Evolutionary conservation across 768 basidiomycete species (phyloP).

Genomic region (Atractiella rhizophila): DNA sequence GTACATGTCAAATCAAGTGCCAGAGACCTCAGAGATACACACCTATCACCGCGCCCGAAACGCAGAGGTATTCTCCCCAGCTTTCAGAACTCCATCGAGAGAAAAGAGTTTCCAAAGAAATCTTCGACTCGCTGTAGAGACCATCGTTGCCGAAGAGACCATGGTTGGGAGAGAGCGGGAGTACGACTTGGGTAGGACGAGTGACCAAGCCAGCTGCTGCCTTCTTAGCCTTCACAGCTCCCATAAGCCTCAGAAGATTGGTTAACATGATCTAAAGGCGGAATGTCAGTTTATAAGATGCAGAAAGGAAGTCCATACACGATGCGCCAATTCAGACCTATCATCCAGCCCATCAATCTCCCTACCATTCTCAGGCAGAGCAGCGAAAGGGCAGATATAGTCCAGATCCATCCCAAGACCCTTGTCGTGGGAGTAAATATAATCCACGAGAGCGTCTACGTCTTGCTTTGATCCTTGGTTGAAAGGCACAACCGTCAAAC

Average conservation of each 20-base stretch:
- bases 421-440: constrained; percentile 57
- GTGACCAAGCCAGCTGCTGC: constrained; percentile 89
- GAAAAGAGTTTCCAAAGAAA: constrained; percentile 91
- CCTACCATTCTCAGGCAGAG: constrained; percentile 92
- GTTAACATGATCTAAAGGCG: constrained; percentile 99
- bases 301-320: no score
- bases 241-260: constrained; percentile 81
- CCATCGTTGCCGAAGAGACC: constrained; percentile 95
- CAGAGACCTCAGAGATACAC: constrained; percentile 18
- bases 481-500: constrained; percentile 92
- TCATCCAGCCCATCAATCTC: constrained; percentile 95
- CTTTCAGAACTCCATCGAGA: constrained; percentile 93
- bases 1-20: neutral
- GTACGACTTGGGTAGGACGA: constrained; percentile 90
- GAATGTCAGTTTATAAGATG: no score
- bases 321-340: constrained; percentile 87
- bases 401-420: constrained; percentile 79
- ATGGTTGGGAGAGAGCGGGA: constrained; percentile 92
- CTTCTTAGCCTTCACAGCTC: constrained; percentile 95
- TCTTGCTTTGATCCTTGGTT: constrained; percentile 98
- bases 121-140: constrained; percentile 93
- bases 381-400: constrained; percentile 95
- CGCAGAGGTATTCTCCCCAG: constrained; percentile 96
- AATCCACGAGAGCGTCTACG: constrained; percentile 89
- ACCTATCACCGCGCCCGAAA: constrained; percentile 96